These are phyloP conservation scores for Saccharomycopsis oosterbeekiorum DNA, from an alignment of 805 yeast genomes.

Conservation along the genomic window DNA sequence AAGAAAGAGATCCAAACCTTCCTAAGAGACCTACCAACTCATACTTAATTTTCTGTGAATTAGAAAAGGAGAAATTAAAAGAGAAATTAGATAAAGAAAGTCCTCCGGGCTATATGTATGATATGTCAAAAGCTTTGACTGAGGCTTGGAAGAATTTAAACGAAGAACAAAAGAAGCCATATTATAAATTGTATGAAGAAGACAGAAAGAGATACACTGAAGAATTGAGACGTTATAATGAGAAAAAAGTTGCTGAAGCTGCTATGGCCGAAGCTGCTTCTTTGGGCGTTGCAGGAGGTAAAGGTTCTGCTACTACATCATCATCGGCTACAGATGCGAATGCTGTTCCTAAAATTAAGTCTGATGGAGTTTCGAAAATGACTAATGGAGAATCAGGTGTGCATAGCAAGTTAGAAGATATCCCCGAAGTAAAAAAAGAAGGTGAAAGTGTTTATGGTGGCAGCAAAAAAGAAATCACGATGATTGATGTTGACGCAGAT, in stretches of 20 bases:
- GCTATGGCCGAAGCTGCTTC: slow-evolving; percentile 19
- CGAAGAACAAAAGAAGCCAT: slow-evolving; percentile 63
- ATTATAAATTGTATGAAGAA: slow-evolving; percentile 63
- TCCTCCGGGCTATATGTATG: slow-evolving; percentile 43
- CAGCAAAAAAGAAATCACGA: neutral
- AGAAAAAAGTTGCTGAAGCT: slow-evolving; percentile 9
- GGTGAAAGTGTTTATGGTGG: neutral
- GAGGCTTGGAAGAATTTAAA: slow-evolving; percentile 77
- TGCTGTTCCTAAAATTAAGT: neutral
- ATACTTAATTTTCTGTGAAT: slow-evolving; percentile 76
- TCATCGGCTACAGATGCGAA: neutral
- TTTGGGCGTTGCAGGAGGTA: neutral
- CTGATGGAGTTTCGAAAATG: neutral
- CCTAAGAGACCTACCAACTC: slow-evolving; percentile 92
- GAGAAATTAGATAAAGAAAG: slow-evolving; percentile 40
- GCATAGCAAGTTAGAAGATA: neutral
- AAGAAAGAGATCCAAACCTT: slow-evolving; percentile 66
- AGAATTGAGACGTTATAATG: slow-evolving; percentile 53
- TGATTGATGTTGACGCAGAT: neutral
- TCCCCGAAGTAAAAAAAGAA: neutral
- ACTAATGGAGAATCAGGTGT: neutral
- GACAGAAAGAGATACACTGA: slow-evolving; percentile 66
- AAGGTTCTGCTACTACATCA: slow-evolving; percentile 21
- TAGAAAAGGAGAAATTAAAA: slow-evolving; percentile 66
- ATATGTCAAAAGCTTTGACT: slow-evolving; percentile 67